phyloP scores from a whole-genome alignment of 306 rosid species.

The Malus fusca region DNA sequence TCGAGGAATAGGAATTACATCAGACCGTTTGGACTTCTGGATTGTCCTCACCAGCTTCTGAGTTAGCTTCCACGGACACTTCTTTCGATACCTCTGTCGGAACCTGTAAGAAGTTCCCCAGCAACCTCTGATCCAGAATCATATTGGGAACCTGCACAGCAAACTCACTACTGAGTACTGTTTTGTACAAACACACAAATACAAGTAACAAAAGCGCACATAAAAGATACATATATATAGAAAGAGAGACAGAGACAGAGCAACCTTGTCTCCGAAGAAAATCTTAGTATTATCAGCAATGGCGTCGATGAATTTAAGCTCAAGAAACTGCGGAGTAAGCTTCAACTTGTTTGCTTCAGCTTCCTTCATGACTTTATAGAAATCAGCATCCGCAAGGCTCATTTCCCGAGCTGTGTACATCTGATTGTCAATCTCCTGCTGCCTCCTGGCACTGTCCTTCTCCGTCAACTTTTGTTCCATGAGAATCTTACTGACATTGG shows the following conservation, averaged over 20 bases:
- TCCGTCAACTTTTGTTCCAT: constrained; percentile 79
- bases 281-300: constrained; percentile 79
- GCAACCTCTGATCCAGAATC: constrained; percentile 77
- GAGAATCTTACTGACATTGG: constrained; percentile 81
- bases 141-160: constrained; percentile 68
- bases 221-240: no score
- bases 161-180: constrained; percentile 15
- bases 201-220: no score
- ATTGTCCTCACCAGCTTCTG: constrained; percentile 5
- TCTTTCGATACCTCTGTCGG: constrained; percentile 24
- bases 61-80: neutral
- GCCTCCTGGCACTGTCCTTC: constrained; percentile 60
- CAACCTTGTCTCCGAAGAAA: constrained; percentile 94
- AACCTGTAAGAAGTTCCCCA: constrained; percentile 61
- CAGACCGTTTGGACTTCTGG: neutral
- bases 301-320: constrained; percentile 77
- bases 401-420: constrained; percentile 74
- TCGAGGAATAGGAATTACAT: neutral
- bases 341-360: constrained; percentile 92
- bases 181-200: neutral
- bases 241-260: neutral
- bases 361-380: constrained; percentile 67
- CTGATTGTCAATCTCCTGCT: constrained; percentile 71
- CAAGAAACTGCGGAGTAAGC: constrained; percentile 86
- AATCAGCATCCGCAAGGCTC: constrained; percentile 79